Conservation (phyloP, 2,329 filamentous ascomycete species). For the Chalaropsis ovoidea region DNA sequence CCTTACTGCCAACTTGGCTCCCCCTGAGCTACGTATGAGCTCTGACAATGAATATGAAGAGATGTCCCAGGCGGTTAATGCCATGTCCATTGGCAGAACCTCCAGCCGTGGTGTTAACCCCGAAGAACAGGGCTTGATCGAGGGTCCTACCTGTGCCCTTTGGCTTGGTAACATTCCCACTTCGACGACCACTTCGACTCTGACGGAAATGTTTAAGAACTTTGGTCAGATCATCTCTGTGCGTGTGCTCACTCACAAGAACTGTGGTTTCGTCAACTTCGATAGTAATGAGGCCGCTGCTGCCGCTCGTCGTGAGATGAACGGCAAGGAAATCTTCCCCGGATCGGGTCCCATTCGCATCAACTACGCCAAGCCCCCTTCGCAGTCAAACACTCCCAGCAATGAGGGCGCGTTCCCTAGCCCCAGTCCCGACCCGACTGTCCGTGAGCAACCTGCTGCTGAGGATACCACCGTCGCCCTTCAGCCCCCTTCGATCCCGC, state of each 20-base stretch:
- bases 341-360: conserved; percentile 90
- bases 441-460: conserved; percentile 36
- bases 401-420: conserved; percentile 81
- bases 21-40: conserved; percentile 61
- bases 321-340: conserved; percentile 96
- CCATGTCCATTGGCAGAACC: conserved; percentile 60
- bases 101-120: conserved; percentile 57
- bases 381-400: conserved; percentile 77
- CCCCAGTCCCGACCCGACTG: conserved; percentile 78
- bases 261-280: conserved; percentile 98
- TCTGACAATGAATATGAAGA: conserved; percentile 73
- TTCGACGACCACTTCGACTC: conserved; percentile 87
- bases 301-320: conserved; percentile 75
- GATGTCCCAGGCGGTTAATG: conserved; percentile 70
- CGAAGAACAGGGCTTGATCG: conserved; percentile 64
- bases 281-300: conserved; percentile 84
- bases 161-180: conserved; percentile 98
- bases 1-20: conserved; percentile 64
- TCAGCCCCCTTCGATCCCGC: conserved; percentile 37
- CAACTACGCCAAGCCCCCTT: conserved; percentile 93
- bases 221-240: conserved; percentile 87
- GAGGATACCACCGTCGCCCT: conserved; percentile 14
- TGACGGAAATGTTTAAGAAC: conserved; percentile 90
- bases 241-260: conserved; percentile 92
- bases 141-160: conserved; percentile 82